Percentiles rank a stretch among this genome's conserved stretches.
These are phyloP conservation scores for Fraxinus excelsior DNA, from an alignment of 257 asterid genomes.

Conservation along the genomic window DNA sequence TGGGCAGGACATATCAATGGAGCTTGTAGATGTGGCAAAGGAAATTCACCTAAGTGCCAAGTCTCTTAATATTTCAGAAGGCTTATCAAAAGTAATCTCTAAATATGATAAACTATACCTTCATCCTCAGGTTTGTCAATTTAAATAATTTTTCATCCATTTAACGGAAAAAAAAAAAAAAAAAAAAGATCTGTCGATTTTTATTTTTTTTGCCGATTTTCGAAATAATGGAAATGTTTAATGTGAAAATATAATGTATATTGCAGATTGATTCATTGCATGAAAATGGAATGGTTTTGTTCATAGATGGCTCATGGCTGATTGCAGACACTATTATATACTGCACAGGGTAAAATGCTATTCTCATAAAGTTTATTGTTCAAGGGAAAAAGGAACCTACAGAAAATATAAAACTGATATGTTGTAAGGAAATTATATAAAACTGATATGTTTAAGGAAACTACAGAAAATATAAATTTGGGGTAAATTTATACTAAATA, in stretches of 20 bases:
- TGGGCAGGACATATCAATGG: constrained; percentile 87
- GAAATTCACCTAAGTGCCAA: constrained; percentile 69
- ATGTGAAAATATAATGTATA: constrained; percentile 1
- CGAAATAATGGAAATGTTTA: neutral
- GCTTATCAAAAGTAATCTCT: constrained; percentile 68
- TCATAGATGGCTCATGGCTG: constrained; percentile 57
- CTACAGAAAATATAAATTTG: neutral
- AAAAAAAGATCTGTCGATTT: neutral
- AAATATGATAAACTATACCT: constrained; percentile 59
- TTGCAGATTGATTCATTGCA: constrained; percentile 74
- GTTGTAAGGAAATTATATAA: neutral
- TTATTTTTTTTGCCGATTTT: neutral
- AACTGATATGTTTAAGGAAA: no score
- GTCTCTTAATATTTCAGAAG: constrained; percentile 51
- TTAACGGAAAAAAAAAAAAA: neutral
- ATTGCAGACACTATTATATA: constrained; percentile 79
- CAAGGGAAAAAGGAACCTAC: neutral
- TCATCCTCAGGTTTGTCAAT: constrained; percentile 57
- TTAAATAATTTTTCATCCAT: neutral
- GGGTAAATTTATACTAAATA: neutral
- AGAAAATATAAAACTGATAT: neutral
- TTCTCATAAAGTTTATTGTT: constrained; percentile 1
- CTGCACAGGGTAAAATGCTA: constrained; percentile 73
- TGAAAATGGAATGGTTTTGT: constrained; percentile 72
- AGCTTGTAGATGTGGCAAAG: constrained; percentile 74